Base-by-base conservation (phyloP, 805 yeast species). In the Ogataea nakhonphanomensis region DNA sequence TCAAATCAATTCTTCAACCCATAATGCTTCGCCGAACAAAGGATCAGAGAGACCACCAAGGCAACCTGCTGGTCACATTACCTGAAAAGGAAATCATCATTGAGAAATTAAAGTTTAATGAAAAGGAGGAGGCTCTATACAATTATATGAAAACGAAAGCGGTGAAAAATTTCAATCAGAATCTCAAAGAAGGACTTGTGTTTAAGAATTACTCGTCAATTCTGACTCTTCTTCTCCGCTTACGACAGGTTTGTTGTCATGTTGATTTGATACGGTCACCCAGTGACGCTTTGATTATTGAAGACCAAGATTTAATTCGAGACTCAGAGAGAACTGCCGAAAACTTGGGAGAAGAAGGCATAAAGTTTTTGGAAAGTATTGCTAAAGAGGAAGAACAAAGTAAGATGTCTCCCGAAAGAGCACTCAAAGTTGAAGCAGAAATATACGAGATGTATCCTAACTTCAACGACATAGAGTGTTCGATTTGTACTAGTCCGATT, bases 211-310 rank as follows among this genome's bases (percentile, higher is more conserved):
- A 86, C 58, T 78, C 93, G 2, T 79, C 84, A 22, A 86, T 91
- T 50, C 66, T 91, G 49, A 82, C 93, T 2, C 93, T 86, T 56
- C 82, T 91, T 38, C 61, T 91, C 47, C 69, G 98, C 41, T 68
- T 91, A 27, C 71, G 98, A 44, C 98, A 91, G 58, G 75, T 84
- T 0, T 91, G 97, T 58, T 88, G 96, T 55, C 96, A 91, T 58
- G 72, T 83, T 12, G 78, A 77, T 39, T 65, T 90, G 41, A 73
- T 89, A 1, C 71, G 73, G 3, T 25, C 45, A 2, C 25, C 49
- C 4, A 40, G 45, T 24, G 20, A 31, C 8, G 82, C 77, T 34
- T 35, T 37, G 1, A n/a, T 50, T 11, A 40, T 31, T 27, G 72
- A 75, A 55, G 82, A 77, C 45, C 81, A 74, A 24, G 73, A 71